Conservation (phyloP, 148 eudicot species). For the Persicaria tinctoria region DNA sequence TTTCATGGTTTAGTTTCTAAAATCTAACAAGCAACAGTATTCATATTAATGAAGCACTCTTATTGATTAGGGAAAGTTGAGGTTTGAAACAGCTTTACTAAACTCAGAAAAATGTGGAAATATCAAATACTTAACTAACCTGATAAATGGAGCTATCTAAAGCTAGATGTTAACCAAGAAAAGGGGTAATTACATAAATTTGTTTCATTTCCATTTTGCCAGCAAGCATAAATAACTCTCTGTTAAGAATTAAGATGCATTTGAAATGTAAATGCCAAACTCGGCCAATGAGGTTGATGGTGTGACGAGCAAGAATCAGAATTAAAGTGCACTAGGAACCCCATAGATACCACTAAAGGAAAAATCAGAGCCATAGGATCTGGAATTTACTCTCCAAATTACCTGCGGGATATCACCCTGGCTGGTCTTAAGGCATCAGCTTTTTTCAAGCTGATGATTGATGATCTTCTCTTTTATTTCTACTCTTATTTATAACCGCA, state of each 20-base stretch:
- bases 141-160: no score
- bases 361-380: not conserved
- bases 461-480: not conserved
- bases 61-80: no score
- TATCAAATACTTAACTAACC: no score
- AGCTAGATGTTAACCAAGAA: not conserved
- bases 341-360: not conserved
- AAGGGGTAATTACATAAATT: not conserved
- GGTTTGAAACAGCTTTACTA: no score
- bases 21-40: no score
- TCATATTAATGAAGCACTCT: no score
- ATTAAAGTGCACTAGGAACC: not conserved
- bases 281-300: not conserved
- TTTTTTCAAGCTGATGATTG: not conserved
- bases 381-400: not conserved
- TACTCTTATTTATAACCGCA: not conserved
- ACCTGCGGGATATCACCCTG: not conserved
- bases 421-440: not conserved
- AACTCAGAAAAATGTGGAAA: no score
- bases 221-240: not conserved
- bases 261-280: not conserved
- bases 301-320: not conserved
- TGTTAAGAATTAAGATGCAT: not conserved
- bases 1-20: no score
- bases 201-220: not conserved